Evolutionary conservation across 129 eudicot genomes (phyloP).

Genomic region (Chrysanthemum lavandulifolium): DNA sequence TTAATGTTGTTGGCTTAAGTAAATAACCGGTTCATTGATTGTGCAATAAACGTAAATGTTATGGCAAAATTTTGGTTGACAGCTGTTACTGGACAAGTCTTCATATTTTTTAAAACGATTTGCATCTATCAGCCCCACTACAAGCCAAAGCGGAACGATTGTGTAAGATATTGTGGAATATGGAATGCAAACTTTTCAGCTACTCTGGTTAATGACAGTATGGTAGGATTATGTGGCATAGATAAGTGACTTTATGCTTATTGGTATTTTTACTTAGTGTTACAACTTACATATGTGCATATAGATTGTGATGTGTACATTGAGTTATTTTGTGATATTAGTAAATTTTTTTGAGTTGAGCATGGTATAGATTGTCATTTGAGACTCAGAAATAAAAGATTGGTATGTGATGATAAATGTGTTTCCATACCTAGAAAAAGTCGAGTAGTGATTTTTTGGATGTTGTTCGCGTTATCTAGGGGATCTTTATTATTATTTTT

Average conservation of each 20-base stretch:
- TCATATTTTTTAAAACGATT: too few relatives aligned
- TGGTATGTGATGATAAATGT: not conserved
- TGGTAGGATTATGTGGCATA: slow-evolving; percentile 3
- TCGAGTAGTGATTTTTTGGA: too few relatives aligned
- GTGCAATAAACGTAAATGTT: too few relatives aligned
- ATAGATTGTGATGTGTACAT: not conserved
- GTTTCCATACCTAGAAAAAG: not conserved
- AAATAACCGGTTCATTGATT: too few relatives aligned
- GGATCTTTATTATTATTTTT: slow-evolving; percentile 3
- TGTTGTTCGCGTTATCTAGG: not conserved
- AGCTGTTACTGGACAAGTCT: too few relatives aligned
- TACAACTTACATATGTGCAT: too few relatives aligned
- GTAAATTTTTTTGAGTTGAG: not conserved
- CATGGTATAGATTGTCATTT: too few relatives aligned
- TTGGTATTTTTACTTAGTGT: not conserved
- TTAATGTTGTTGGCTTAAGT: too few relatives aligned
- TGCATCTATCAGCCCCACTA: too few relatives aligned
- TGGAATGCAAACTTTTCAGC: not conserved
- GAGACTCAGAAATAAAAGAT: too few relatives aligned
- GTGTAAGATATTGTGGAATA: slow-evolving; percentile 7
- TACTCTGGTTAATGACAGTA: not conserved
- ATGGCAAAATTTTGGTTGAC: too few relatives aligned
- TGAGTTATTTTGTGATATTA: not conserved
- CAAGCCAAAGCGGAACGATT: not conserved
- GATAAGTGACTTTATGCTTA: slow-evolving; percentile 12